These are phyloP conservation scores for Xenosphaeropsis pyriputrescens DNA, from an alignment of 2,329 filamentous ascomycete species.

Conservation along the genomic window DNA sequence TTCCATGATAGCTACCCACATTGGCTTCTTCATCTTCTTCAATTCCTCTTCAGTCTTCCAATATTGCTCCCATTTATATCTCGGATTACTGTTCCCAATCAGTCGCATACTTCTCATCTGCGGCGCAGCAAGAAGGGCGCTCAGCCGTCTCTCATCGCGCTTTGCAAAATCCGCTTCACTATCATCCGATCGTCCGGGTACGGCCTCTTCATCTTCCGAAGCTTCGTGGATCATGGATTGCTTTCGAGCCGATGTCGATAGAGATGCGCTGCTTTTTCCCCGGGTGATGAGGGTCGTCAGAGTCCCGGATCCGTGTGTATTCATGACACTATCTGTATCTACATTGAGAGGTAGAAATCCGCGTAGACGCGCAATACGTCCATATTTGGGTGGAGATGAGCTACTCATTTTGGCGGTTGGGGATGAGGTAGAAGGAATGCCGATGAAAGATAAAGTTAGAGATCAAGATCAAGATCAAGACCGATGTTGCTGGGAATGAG, in stretches of 20 bases:
- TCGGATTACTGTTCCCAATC: slow-evolving; percentile 76
- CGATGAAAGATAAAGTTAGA: no score
- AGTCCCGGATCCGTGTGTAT: slow-evolving; percentile 15
- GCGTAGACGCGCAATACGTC: no score
- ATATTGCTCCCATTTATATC: slow-evolving; percentile 77
- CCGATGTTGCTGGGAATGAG: no score
- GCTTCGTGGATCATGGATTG: slow-evolving; percentile 1
- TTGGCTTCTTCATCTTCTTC: slow-evolving; percentile 51
- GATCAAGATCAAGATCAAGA: no score
- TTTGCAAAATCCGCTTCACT: slow-evolving; percentile 10
- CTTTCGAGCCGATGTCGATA: slow-evolving; percentile 4
- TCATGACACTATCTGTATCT: slow-evolving; percentile 4
- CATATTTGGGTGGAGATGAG: no score
- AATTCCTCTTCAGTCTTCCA: slow-evolving; percentile 72
- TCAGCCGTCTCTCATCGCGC: slow-evolving; percentile 41
- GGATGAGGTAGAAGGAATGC: no score
- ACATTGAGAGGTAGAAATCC: no score
- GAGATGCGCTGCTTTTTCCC: slow-evolving; percentile 13
- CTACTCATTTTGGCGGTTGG: no score
- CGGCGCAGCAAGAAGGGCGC: slow-evolving; percentile 45
- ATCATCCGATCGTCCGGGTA: slow-evolving; percentile 1
- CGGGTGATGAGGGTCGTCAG: slow-evolving; percentile 13
- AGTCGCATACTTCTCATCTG: slow-evolving; percentile 72
- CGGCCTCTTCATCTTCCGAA: not conserved
- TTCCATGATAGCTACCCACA: slow-evolving; percentile 29